Conservation (phyloP, 2,329 filamentous ascomycete genomes). For the Aspergillus spinulosporus region DNA sequence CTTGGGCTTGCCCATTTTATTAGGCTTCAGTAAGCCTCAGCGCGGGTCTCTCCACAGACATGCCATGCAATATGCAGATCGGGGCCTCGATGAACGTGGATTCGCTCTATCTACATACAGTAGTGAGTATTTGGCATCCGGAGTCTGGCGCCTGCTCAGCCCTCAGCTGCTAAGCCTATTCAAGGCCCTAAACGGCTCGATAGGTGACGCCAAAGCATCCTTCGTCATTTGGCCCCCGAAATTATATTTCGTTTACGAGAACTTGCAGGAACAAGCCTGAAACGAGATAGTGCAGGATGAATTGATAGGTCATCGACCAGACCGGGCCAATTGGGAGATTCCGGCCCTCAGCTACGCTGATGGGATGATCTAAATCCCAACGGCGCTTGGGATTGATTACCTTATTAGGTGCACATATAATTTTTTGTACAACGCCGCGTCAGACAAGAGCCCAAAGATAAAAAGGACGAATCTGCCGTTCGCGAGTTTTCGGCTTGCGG, state of each 20-base stretch:
- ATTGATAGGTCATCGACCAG: neutral
- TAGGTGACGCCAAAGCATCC: neutral
- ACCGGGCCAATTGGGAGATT: neutral
- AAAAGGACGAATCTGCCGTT: neutral
- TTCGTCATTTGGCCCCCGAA: neutral
- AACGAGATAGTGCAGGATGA: neutral
- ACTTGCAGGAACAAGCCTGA: neutral
- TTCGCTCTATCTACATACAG: neutral
- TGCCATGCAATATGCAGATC: neutral
- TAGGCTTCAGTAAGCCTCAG: neutral
- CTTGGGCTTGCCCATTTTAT: neutral
- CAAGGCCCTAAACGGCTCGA: neutral
- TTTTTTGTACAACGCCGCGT: neutral
- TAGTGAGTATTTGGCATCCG: neutral
- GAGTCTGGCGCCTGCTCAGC: neutral
- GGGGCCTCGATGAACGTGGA: neutral
- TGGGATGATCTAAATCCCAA: neutral
- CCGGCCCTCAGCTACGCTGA: neutral
- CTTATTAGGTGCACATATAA: neutral
- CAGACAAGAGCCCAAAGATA: constrained; percentile 1
- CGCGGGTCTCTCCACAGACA: neutral
- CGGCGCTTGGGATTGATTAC: neutral
- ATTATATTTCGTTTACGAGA: neutral
- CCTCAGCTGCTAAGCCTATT: neutral
- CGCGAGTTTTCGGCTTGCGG: neutral